Evolutionary conservation across 2,329 filamentous ascomycete genomes (phyloP).

Genomic region (Fusarium penzigii): DNA sequence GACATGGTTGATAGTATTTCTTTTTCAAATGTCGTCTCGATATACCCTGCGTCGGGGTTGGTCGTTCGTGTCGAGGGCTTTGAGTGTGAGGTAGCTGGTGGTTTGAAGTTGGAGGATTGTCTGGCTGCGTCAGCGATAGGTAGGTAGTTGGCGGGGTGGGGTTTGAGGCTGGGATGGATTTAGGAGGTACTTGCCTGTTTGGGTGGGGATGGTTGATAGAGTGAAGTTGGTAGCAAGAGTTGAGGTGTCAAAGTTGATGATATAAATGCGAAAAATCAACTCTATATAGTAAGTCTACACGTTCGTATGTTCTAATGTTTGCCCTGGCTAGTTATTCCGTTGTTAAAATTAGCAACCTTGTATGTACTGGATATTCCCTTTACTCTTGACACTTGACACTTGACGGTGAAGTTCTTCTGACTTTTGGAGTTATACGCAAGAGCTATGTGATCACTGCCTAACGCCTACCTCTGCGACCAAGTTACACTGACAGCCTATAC

Average conservation of each 20-base stretch:
- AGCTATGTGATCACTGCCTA: too few relatives aligned
- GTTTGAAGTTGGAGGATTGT: conserved; percentile 8
- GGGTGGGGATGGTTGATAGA: conserved; percentile 4
- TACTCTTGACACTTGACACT: too few relatives aligned
- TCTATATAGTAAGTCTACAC: background rate
- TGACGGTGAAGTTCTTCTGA: too few relatives aligned
- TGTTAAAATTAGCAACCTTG: too few relatives aligned
- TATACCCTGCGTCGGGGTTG: background rate
- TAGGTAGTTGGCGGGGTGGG: conserved; percentile 23
- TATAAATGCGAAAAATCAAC: background rate
- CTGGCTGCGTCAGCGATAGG: conserved; percentile 36
- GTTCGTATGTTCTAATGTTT: background rate
- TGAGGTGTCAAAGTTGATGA: background rate
- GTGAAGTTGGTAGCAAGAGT: background rate
- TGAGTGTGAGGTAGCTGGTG: conserved; percentile 13
- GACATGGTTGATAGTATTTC: conserved; percentile 49
- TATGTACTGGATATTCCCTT: too few relatives aligned
- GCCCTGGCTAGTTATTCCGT: too few relatives aligned
- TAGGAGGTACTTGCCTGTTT: conserved; percentile 14
- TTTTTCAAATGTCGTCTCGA: conserved; percentile 1
- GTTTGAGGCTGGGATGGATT: conserved; percentile 29
- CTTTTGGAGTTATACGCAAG: too few relatives aligned
- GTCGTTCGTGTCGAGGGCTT: conserved; percentile 6
- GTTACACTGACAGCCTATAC: too few relatives aligned
- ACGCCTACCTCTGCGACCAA: too few relatives aligned